Conservation (phyloP, 176 grass and related monocot genomes). For the Carex scoparia region DNA sequence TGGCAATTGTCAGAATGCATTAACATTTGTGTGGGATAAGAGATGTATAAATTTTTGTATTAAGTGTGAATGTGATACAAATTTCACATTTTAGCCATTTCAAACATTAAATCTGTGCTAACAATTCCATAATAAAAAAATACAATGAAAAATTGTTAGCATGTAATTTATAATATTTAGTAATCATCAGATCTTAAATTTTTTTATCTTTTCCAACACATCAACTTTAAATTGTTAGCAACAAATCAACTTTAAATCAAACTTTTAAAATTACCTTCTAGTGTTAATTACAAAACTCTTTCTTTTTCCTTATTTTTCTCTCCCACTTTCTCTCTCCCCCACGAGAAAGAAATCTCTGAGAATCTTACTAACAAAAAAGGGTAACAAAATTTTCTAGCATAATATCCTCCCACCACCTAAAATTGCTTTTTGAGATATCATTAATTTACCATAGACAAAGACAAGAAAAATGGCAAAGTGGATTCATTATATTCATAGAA, state of each 20-base stretch:
- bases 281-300: neutral
- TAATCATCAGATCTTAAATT: neutral
- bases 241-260: neutral
- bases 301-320: neutral
- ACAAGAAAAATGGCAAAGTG: neutral
- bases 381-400: neutral
- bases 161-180: neutral
- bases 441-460: neutral
- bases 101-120: neutral
- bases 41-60: no score
- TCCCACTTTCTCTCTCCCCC: neutral
- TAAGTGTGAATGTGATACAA: no score
- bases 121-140: no score
- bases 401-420: neutral
- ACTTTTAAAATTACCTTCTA: neutral
- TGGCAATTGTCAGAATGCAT: no score
- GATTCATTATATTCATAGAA: neutral
- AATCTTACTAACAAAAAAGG: neutral
- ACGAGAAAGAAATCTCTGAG: neutral
- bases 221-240: neutral
- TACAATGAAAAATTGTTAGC: no score
- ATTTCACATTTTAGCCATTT: neutral
- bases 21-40: no score
- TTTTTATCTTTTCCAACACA: no score
- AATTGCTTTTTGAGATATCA: conserved; percentile 3